These are phyloP conservation scores for Candida sp. DNA, from an alignment of 1,139 yeast genomes.

Conservation along the genomic window DNA sequence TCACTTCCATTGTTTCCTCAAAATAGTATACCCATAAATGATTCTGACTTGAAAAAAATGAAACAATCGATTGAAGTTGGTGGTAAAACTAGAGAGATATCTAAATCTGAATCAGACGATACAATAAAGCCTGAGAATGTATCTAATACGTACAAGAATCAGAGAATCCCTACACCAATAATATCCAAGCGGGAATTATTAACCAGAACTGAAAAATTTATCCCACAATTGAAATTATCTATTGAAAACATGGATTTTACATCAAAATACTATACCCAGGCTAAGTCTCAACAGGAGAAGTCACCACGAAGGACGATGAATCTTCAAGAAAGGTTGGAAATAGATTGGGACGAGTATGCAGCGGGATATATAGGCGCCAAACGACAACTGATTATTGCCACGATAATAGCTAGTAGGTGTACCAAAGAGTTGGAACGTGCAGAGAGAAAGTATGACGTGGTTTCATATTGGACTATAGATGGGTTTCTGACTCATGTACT, in stretches of 20 bases:
- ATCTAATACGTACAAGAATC: conserved; percentile 17
- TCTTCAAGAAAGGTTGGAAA: conserved; percentile 40
- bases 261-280: conserved; percentile 49
- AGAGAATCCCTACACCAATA: conserved; percentile 24
- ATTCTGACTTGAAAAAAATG: conserved; percentile 10
- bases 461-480: conserved; percentile 58
- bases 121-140: conserved; percentile 8
- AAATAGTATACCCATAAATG: conserved; percentile 11
- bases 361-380: conserved; percentile 66
- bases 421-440: conserved; percentile 22
- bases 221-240: conserved; percentile 35
- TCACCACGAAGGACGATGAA: conserved; percentile 46
- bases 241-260: conserved; percentile 35
- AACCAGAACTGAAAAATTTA: conserved; percentile 22
- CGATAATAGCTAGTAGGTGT: conserved; percentile 26
- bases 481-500: conserved; percentile 57
- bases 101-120: background rate
- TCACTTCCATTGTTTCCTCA: conserved; percentile 1
- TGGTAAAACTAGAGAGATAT: conserved; percentile 1
- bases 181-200: conserved; percentile 20
- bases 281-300: conserved; percentile 30
- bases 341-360: conserved; percentile 44
- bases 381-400: conserved; percentile 52
- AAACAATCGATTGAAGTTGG: conserved; percentile 1
- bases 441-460: conserved; percentile 32